Base-by-base conservation (phyloP, 805 yeast species). In the Jamesozyma hellenica region DNA sequence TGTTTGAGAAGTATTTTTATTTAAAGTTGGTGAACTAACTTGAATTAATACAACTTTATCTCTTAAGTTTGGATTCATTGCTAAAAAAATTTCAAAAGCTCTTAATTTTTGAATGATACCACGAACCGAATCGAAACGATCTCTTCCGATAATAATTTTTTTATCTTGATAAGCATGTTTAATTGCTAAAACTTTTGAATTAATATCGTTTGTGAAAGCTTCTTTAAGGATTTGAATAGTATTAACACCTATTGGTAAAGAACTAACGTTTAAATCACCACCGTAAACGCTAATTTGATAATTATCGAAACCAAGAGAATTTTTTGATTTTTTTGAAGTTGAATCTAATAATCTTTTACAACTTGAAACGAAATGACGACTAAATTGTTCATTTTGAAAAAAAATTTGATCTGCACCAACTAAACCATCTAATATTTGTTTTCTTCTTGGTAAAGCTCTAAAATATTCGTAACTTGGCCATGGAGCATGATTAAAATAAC, bases 381-480 rank as follows among this genome's bases (percentile, higher is more conserved):
- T 78, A 66, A 88, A 90, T 7, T 90, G 77, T 40, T 74, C 77
- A 49, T 85, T 77, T 60, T 92, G 98, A 64, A 92, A 86, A 9
- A 82, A 87, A 35, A 92, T 73, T 52, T 78, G 75, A 56, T 86
- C 84, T 6, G 95, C 77, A 18, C 97, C 97, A 36, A 92, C 71
- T 74, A 92, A 74, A 14, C 98, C 97, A 53, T 85, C 94, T 42
- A 92, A 68, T 36, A 92, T 66, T 53, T 83, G 81, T 41, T 77
- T 71, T 48, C 98, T 73, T 61, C 83, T 83, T 29, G 95, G 79
- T 28, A 94, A 63, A 49, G 95, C 83, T 45, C 96, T 72, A 65
- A 92, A 86, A 59, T 88, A 87, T 61, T 92, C 99, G 14, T 87
- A 79, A 19, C 95, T 79, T 11, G 96, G 96, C 71, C 90, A 88